Evolutionary conservation across 1,284 basidiomycete genomes (phyloP).

Genomic region (Amylostereum areolatum): DNA sequence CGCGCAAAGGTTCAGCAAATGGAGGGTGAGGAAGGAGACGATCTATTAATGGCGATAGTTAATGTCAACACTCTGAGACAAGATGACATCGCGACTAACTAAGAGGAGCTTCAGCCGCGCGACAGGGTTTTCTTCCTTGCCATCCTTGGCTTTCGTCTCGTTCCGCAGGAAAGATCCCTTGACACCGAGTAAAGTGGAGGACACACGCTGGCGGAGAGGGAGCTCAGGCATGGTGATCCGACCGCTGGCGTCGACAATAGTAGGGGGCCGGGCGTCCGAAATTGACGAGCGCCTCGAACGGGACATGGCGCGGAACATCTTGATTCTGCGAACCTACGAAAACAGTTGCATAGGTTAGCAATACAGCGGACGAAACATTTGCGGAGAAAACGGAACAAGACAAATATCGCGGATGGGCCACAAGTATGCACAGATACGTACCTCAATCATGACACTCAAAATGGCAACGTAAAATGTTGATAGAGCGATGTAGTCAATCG

Average conservation of each 20-base stretch:
- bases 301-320: slow-evolving; percentile 26
- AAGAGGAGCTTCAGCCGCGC: slow-evolving; percentile 87
- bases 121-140: slow-evolving; percentile 70
- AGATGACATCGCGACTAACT: slow-evolving; percentile 34
- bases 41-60: slow-evolving; percentile 37
- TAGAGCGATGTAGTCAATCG: slow-evolving; percentile 84
- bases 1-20: slow-evolving; percentile 90
- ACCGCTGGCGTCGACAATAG: slow-evolving; percentile 7
- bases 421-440: slow-evolving; percentile 26
- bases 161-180: slow-evolving; percentile 54
- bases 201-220: slow-evolving; percentile 36
- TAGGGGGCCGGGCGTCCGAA: slow-evolving; percentile 16
- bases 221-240: slow-evolving; percentile 18
- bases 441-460: slow-evolving; percentile 92
- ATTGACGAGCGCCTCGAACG: slow-evolving; percentile 22
- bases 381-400: not conserved
- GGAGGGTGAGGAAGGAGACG: slow-evolving; percentile 82
- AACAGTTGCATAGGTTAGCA: slow-evolving; percentile 1
- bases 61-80: slow-evolving; percentile 3
- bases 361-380: slow-evolving; percentile 4
- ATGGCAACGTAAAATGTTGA: slow-evolving; percentile 90
- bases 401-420: slow-evolving; percentile 1
- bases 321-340: slow-evolving; percentile 30
- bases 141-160: slow-evolving; percentile 30
- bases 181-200: slow-evolving; percentile 51